Percentiles rank a stretch among this genome's conserved stretches.
Evolutionary conservation across 148 eudicot genomes (phyloP).

Genomic region (Chenopodium suecicum): DNA sequence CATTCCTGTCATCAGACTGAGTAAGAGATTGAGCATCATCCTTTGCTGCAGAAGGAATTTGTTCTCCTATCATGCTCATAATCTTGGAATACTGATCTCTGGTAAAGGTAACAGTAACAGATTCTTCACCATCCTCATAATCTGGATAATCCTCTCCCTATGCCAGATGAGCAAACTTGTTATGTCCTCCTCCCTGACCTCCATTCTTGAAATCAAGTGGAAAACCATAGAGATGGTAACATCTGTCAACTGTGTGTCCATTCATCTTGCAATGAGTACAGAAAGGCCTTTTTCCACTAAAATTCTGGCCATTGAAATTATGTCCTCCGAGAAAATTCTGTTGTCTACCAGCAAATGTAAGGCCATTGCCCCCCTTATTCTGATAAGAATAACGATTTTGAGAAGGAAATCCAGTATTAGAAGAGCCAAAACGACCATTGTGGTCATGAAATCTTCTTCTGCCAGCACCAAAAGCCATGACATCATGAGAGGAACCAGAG

Average conservation of each 20-base stretch:
- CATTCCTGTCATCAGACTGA: too few species aligned
- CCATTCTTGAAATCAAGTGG: neutral
- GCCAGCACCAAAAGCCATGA: neutral
- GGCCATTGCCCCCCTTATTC: neutral
- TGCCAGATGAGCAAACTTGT: neutral
- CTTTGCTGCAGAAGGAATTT: neutral
- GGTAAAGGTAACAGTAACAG: neutral
- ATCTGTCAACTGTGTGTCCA: neutral
- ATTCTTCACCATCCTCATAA: neutral
- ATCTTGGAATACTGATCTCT: neutral
- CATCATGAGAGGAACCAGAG: neutral
- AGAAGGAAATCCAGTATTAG: accelerated
- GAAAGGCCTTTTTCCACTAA: neutral
- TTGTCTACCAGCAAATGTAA: too few species aligned
- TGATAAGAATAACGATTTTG: too few species aligned
- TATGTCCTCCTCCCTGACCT: neutral
- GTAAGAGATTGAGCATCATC: accelerated
- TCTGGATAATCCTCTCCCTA: neutral
- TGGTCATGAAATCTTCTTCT: neutral
- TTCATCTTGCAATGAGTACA: neutral
- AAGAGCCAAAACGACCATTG: too few species aligned
- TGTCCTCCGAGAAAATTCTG: too few species aligned
- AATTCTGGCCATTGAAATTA: accelerated
- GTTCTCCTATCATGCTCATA: neutral
- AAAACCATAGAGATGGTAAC: neutral